Evolutionary conservation across 176 grass and related monocot species (phyloP).

Genomic region (Metroxylon sagu): DNA sequence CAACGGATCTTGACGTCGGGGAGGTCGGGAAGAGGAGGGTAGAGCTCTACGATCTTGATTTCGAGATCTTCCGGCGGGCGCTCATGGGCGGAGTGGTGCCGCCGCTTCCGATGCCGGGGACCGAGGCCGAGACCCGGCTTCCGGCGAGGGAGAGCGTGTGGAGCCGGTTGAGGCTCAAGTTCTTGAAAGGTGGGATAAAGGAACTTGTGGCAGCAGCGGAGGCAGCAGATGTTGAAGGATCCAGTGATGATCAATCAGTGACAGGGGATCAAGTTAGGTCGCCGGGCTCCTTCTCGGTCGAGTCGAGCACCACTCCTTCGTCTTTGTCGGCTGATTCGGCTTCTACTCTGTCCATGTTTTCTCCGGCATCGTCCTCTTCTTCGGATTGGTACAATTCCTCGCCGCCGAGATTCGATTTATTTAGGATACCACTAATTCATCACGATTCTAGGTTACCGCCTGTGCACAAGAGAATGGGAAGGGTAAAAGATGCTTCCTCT

Average conservation of each 20-base stretch:
- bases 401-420: slow-evolving; percentile 19
- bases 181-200: slow-evolving; percentile 1
- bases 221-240: slow-evolving; percentile 1
- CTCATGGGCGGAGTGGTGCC: slow-evolving; percentile 9
- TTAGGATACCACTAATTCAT: slow-evolving; percentile 8
- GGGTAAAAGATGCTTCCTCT: slow-evolving; percentile 1
- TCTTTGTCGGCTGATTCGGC: slow-evolving; percentile 22
- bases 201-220: slow-evolving; percentile 2
- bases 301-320: slow-evolving; percentile 32
- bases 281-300: slow-evolving; percentile 8
- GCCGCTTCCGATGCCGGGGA: neutral
- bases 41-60: slow-evolving; percentile 47
- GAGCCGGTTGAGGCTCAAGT: slow-evolving; percentile 12
- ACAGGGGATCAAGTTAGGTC: neutral
- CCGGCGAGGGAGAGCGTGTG: slow-evolving; percentile 12
- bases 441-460: neutral
- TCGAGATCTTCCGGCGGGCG: slow-evolving; percentile 39
- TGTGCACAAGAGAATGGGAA: slow-evolving; percentile 18
- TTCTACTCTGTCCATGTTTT: slow-evolving; percentile 15
- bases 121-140: neutral
- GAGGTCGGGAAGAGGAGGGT: slow-evolving; percentile 35
- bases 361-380: slow-evolving; percentile 20
- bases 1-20: slow-evolving; percentile 6
- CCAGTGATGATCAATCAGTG: neutral
- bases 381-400: slow-evolving; percentile 43